A percentile compares a stretch with the other conserved stretches of the same genome.
These are phyloP conservation scores for Dioscorea alata DNA, from an alignment of 106 monocot species.

Conservation along the genomic window DNA sequence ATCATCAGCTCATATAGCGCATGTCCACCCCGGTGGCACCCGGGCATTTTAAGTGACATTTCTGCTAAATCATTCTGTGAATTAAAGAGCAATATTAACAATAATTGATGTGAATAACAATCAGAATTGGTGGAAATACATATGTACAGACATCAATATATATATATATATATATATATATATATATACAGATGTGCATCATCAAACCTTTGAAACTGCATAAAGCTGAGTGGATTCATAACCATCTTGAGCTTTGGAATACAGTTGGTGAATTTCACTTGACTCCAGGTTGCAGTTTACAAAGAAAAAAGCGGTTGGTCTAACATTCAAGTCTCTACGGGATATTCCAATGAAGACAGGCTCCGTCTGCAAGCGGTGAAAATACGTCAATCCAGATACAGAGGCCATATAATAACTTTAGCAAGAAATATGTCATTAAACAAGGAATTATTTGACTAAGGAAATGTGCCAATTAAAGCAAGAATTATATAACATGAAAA, in stretches of 20 bases:
- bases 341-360: constrained; percentile 91
- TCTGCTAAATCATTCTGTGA: constrained; percentile 52
- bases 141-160: too few species aligned
- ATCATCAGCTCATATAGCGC: constrained; percentile 71
- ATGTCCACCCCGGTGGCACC: constrained; percentile 85
- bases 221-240: constrained; percentile 84
- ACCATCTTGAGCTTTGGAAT: constrained; percentile 81
- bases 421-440: constrained; percentile 4
- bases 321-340: constrained; percentile 63
- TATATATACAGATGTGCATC: not conserved
- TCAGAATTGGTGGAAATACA: not conserved
- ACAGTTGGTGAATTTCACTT: constrained; percentile 51
- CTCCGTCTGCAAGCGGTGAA: constrained; percentile 43
- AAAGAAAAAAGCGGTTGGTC: constrained; percentile 94
- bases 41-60: constrained; percentile 66
- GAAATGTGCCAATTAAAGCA: too few species aligned
- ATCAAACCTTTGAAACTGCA: constrained; percentile 52
- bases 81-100: not conserved
- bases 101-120: not conserved
- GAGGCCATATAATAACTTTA: not conserved
- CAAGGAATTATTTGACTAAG: too few species aligned
- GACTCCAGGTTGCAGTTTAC: constrained; percentile 52
- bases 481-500: too few species aligned
- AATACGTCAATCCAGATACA: not conserved
- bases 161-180: not conserved